Evolutionary conservation across 2,329 filamentous ascomycete genomes (phyloP), one percentile per base, ranked within the genome.

Genomic region (Ophiognomonia clavigignenti-juglandacearum): DNA sequence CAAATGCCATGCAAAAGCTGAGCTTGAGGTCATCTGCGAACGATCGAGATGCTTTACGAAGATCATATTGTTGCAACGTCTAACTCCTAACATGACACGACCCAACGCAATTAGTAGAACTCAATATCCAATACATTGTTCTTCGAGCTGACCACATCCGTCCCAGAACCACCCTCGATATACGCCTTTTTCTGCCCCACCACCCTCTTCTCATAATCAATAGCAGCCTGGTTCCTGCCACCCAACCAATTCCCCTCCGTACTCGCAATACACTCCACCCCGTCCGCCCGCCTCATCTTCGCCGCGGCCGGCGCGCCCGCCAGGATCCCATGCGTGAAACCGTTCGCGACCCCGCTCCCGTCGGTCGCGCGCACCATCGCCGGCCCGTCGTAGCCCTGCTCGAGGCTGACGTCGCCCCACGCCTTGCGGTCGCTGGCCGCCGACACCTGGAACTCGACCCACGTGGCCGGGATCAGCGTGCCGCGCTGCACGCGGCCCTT

Each of bases 401-500:
- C 38, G 19, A 47, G 39, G 39, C 45, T 47, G 32, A 47, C 42
- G 22, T 47, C 24, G 1, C 45, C 45, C 45, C 45, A 47, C 1
- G 45, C 38, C 39, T 47, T 47, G 45, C 32, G 32, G 39, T 47
- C 45, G 13, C 29, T 38, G 32, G 24, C 35, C 5, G 45, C 45
- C 20, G 45, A 42, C 32, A 47, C 38, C 39, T 47, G 45, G 31
- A 47, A 47, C 45, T 47, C 45, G 18, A 31, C 45, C 45, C 45
- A 47, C 24, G 45, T 47, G 31, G 45, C 39, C 23, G 45, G 45
- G 45, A 47, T 47, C 18, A 47, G 39, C 32, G 36, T 47, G 31
- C 45, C 45, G 16, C 45, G 38, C 32, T 47, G 45, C 10, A 47
- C 64, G n/a, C 67, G 64, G 50, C 67, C 67, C 50, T 70, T 69